A percentile compares a stretch with the other conserved stretches of the same genome.
Evolutionary conservation across 108 stramenopile species (phyloP).

Genomic region (Hondaea fermentalgiana): DNA sequence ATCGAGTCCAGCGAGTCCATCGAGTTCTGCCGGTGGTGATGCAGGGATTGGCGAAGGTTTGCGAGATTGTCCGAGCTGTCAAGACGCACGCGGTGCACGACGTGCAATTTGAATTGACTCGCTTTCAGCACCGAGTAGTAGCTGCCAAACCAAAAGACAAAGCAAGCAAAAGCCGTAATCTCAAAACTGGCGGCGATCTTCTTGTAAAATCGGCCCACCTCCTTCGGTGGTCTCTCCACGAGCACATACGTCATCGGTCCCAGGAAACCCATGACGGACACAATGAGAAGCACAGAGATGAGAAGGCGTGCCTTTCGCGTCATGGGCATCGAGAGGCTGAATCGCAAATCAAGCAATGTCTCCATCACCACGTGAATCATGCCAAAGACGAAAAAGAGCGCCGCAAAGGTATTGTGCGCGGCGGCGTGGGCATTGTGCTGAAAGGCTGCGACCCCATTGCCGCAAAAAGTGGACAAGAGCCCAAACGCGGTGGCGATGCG

Average conservation of each 20-base stretch:
- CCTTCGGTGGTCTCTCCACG: neutral
- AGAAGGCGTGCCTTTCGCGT: neutral
- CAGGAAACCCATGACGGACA: neutral
- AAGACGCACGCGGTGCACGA: neutral
- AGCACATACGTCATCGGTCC: neutral
- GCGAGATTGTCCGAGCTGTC: neutral
- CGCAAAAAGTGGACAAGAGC: neutral
- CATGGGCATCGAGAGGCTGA: neutral
- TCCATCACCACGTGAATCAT: constrained; percentile 7
- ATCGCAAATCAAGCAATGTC: neutral
- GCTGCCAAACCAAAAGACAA: constrained; percentile 16
- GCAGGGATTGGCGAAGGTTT: neutral
- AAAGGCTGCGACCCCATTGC: constrained; percentile 10
- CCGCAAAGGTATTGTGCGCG: constrained; percentile 13
- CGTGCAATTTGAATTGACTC: neutral
- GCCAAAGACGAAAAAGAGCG: neutral
- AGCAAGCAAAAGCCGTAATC: neutral
- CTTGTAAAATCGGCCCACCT: neutral
- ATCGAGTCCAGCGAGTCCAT: neutral
- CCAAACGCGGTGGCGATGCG: constrained; percentile 5
- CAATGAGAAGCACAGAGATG: neutral
- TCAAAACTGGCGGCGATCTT: neutral
- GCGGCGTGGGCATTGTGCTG: neutral
- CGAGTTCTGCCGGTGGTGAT: neutral
- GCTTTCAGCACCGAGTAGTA: neutral